Percentiles rank a stretch among this genome's conserved stretches.
phyloP scores from a whole-genome alignment of 805 yeast species.

The Saccharomycopsis schoenii region DNA sequence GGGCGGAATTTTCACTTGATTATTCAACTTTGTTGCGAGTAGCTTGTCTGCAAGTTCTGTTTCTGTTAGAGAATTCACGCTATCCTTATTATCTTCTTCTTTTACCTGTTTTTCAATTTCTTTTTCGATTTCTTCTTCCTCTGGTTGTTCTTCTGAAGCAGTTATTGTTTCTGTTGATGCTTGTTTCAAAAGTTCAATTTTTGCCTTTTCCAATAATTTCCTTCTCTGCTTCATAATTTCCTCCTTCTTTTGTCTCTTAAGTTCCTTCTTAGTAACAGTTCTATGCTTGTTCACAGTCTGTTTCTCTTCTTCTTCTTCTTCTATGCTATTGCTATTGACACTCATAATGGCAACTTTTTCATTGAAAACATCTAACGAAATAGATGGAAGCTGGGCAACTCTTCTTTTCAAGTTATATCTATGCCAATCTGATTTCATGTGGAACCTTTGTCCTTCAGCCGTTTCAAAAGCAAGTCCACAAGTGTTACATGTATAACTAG shows the following conservation, averaged over 20 bases:
- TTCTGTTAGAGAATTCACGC: slow-evolving; percentile 29
- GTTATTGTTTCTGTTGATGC: slow-evolving; percentile 1
- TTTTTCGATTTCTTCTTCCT: slow-evolving; percentile 4
- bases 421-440: slow-evolving; percentile 98
- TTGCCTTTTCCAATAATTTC: slow-evolving; percentile 32
- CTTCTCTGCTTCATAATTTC: slow-evolving; percentile 33
- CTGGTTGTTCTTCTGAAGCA: slow-evolving; percentile 12
- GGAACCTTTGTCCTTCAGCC: slow-evolving; percentile 73
- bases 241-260: slow-evolving; percentile 34
- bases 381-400: slow-evolving; percentile 78
- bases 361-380: slow-evolving; percentile 55
- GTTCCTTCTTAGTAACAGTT: slow-evolving; percentile 30
- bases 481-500: slow-evolving; percentile 64
- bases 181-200: slow-evolving; percentile 27
- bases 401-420: slow-evolving; percentile 90
- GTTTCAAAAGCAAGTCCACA: slow-evolving; percentile 72
- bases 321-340: slow-evolving; percentile 19
- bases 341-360: slow-evolving; percentile 44
- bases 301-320: slow-evolving; percentile 17
- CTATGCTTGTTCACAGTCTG: slow-evolving; percentile 22
- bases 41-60: slow-evolving; percentile 28
- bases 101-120: slow-evolving; percentile 10
- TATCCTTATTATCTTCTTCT: slow-evolving; percentile 20
- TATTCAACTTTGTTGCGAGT: slow-evolving; percentile 30
- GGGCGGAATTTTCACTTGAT: slow-evolving; percentile 37